Evolutionary conservation across 495 filamentous ascomycete species (phyloP), one percentile per base, ranked within the genome.

Genomic region (Neurospora sp.): DNA sequence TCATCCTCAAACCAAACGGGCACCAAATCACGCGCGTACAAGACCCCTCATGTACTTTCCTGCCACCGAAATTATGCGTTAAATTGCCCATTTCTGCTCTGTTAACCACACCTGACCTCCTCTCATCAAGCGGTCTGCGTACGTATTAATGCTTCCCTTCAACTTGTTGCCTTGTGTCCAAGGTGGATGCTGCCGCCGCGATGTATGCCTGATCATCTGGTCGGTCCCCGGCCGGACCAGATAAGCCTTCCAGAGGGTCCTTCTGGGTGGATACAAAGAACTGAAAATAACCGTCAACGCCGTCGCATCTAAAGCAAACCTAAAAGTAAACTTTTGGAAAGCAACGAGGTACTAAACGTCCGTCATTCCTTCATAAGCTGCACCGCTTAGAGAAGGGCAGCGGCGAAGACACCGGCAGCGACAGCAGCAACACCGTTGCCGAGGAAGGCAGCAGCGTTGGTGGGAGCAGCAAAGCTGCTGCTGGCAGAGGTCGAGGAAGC

Each of bases 331-430:
- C 27, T 31, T 31, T 65, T 65, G 53, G 31, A 35, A 65, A 65
- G 53, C 53, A 65, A 35, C 53, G 27, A 65, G 27, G 53, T 27
- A 37, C 12, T 16, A 35, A 65, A 65, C 53, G 53, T 65, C 53
- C 53, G 53, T 65, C 37, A 44, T 12, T 68, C 69, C 71, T 46
- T 44, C 14, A 31, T 42, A 6, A 22, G 38, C 44, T 20, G 31
- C 18, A 22, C 68, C 35, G 65, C 61, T 75, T 73, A 81, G 71
- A 82, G 77, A 71, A 82, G 74, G 31, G 76, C 77, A 68, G 77
- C 79, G 53, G 80, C 80, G 42, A 82, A 75, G 22, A 82, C 77
- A 44, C 80, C 80, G 16, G 76, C 80, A 42, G 79, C 80, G 37
- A 79, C 71, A 16, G 74, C 76, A 37, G 77, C 80, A 37, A 74